phyloP scores from a whole-genome alignment of 345 rosid genomes.

The Firmiana major region DNA sequence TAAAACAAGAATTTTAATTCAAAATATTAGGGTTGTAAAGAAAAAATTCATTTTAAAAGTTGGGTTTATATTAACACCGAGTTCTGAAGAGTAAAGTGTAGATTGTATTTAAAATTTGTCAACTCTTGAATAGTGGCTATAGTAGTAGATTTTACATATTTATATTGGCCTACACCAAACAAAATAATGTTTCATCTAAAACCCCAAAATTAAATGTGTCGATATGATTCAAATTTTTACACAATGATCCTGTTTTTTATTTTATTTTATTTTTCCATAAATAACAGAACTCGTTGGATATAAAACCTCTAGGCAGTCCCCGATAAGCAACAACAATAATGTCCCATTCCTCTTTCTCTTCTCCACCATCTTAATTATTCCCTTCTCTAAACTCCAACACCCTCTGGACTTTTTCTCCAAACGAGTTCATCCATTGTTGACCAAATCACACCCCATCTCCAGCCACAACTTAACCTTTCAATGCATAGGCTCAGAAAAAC shows the following conservation, averaged over 20 bases:
- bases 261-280: no score
- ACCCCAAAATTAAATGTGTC: no score
- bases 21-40: no score
- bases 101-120: no score
- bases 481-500: conserved; percentile 36
- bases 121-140: no score
- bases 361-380: conserved; percentile 1
- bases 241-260: neutral
- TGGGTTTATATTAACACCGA: no score
- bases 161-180: no score
- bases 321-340: neutral
- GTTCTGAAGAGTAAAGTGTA: no score
- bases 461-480: conserved; percentile 28
- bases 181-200: no score
- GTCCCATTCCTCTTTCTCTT: conserved; percentile 16
- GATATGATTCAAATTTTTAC: neutral
- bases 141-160: no score
- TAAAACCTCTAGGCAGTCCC: neutral
- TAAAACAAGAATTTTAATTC: no score
- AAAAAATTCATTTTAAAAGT: no score
- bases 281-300: neutral
- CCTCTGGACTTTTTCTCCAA: conserved; percentile 30
- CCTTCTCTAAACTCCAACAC: conserved; percentile 20
- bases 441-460: conserved; percentile 2
- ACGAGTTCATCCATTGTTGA: conserved; percentile 24